Evolutionary conservation across 2,329 filamentous ascomycete species (phyloP), one percentile per base, ranked within the genome.

Genomic region (Penicillium sp.): DNA sequence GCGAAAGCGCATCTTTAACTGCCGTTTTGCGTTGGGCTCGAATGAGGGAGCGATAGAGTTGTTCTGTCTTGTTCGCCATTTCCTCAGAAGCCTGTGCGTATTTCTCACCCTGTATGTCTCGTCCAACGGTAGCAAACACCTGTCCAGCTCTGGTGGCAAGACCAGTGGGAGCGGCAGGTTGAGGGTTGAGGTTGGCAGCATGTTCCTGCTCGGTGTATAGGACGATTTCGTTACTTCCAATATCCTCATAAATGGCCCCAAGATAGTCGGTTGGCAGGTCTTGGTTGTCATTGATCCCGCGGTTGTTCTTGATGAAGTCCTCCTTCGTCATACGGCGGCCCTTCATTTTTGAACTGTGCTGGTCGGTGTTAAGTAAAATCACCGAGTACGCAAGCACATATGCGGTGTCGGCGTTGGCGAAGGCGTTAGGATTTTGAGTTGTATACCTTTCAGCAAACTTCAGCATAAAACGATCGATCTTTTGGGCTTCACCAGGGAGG

Each of bases 381-480:
- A 97, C 94, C 0, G 93, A 97, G 75, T 99, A 99, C 0, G 92
- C 88, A 37, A 99, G 80, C 9, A 99, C 91, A 65, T 99, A 99
- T 14, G 94, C 93, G 0, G 95, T 99, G 72, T 99, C 95, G 2
- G 94, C 95, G 68, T 97, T 99, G 35, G 94, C 94, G 74, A 96
- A 99, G 1, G 94, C 93, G 69, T 96, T 96, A 0, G 94, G 94
- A 65, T 99, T 99, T 31, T 92, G 92, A 58, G 88, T 89, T 50
- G 96, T 89, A 72, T 99, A 99, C 58, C 93, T 87, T 74, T 97
- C 93, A 10, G 94, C 94, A 76, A 97, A 99, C 73, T 99, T 99
- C 63, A 99, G 79, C 94, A 99, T 97, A 76, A 97, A 96, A 46
- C 94, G 90, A 85, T 99, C 94, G 64, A 99, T 99, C 79, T 99